A percentile compares a stretch with the other conserved stretches of the same genome.
These are phyloP conservation scores for Fusarium illudens DNA, from an alignment of 2,329 filamentous ascomycete genomes.

Conservation along the genomic window DNA sequence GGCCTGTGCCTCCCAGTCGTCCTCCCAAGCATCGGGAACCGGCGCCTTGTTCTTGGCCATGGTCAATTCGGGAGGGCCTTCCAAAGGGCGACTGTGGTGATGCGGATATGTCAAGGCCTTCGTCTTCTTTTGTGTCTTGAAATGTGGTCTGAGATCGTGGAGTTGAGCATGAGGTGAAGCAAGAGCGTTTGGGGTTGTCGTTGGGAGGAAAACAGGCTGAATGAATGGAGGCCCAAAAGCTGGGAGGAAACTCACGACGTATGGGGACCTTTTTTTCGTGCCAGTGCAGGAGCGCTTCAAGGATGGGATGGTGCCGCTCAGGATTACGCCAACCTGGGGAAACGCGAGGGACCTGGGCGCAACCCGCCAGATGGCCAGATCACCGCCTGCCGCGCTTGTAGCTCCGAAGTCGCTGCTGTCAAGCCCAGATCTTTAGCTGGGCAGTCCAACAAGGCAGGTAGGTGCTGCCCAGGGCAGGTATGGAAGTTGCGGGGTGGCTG, in stretches of 20 bases:
- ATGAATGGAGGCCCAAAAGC: constrained; percentile 26
- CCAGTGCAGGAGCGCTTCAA: not conserved
- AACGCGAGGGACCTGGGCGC: not conserved
- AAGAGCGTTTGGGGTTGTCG: constrained; percentile 1
- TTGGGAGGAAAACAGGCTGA: constrained; percentile 23
- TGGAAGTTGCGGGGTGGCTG: constrained; percentile 39
- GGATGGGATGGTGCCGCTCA: constrained; percentile 5
- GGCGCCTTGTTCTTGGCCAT: constrained; percentile 56
- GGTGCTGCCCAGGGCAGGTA: not conserved
- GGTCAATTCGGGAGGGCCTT: constrained; percentile 39
- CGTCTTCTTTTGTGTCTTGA: constrained; percentile 26
- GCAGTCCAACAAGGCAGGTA: not conserved
- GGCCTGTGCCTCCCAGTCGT: constrained; percentile 86
- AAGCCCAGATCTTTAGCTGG: not conserved
- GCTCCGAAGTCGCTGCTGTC: constrained; percentile 14
- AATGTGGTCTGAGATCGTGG: constrained; percentile 23
- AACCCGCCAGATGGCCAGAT: not conserved
- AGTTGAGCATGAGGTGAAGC: constrained; percentile 30
- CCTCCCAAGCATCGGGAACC: constrained; percentile 84
- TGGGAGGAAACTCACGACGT: constrained; percentile 29
- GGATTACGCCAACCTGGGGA: constrained; percentile 6
- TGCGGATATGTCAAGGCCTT: constrained; percentile 20
- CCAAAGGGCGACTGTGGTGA: not conserved
- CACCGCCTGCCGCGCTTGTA: not conserved
- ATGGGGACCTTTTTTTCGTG: constrained; percentile 17